These are phyloP conservation scores for Paratinospora sagittata DNA, from an alignment of 164 flowering plant genomes.

Conservation along the genomic window DNA sequence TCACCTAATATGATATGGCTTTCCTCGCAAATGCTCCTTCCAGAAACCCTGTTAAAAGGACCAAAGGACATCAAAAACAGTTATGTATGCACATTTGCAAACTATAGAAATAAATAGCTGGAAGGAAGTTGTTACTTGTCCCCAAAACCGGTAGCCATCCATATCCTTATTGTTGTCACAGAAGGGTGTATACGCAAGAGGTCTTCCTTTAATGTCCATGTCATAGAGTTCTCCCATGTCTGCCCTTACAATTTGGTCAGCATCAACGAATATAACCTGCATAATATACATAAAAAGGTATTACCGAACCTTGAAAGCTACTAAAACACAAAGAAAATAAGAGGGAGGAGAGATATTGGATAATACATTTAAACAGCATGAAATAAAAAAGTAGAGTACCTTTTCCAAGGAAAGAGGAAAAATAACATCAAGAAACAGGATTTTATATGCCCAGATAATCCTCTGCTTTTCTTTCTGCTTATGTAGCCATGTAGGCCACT, in stretches of 20 bases:
- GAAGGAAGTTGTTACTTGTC: slow-evolving; percentile 51
- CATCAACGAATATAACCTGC: slow-evolving; percentile 99
- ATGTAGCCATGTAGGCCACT: slow-evolving; percentile 99
- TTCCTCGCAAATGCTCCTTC: slow-evolving; percentile 95
- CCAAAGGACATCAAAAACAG: not conserved
- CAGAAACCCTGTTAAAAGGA: slow-evolving; percentile 70
- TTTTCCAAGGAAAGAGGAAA: slow-evolving; percentile 94
- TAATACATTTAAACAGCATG: not conserved
- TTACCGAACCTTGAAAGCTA: slow-evolving; percentile 44
- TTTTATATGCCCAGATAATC: slow-evolving; percentile 98
- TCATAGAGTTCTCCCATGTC: slow-evolving; percentile 99
- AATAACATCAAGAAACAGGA: slow-evolving; percentile 94
- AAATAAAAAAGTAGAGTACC: slow-evolving; percentile 30
- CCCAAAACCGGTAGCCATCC: slow-evolving; percentile 99
- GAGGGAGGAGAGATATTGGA: not conserved
- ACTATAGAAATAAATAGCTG: not conserved
- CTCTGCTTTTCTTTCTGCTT: slow-evolving; percentile 97
- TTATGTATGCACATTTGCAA: not conserved
- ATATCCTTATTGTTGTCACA: slow-evolving; percentile 96
- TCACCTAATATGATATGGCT: slow-evolving; percentile 91
- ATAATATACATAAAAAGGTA: not conserved
- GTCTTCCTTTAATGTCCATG: slow-evolving; percentile 90
- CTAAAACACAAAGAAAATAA: not conserved
- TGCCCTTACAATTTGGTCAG: slow-evolving; percentile 90
- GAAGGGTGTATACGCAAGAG: slow-evolving; percentile 96